Percentiles rank a stretch among this genome's conserved stretches.
phyloP scores from a whole-genome alignment of 2,329 filamentous ascomycete genomes.

The Colletotrichum magnum region DNA sequence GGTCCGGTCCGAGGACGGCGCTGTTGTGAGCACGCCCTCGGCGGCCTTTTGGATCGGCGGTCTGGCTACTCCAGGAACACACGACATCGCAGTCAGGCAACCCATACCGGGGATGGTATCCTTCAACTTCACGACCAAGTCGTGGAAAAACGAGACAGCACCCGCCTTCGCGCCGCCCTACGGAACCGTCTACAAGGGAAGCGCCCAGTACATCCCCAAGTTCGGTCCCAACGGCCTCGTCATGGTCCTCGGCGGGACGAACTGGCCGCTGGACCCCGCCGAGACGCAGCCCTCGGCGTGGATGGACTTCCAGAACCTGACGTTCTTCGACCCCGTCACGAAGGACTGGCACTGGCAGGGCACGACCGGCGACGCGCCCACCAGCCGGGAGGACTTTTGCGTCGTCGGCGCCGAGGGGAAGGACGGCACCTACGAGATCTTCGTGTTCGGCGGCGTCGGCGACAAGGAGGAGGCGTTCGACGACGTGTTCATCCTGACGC shows the following conservation, averaged over 20 bases:
- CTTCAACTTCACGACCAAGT: conserved; percentile 23
- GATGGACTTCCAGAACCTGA: conserved; percentile 24
- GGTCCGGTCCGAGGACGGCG: neutral
- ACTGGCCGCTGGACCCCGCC: no score
- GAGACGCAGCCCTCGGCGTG: neutral
- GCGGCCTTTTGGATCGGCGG: neutral
- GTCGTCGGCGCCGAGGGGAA: conserved; percentile 10
- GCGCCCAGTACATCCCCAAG: neutral
- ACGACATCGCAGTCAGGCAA: neutral
- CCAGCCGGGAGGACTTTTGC: conserved; percentile 6
- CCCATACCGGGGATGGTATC: neutral
- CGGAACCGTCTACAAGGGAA: neutral
- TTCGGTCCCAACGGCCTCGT: neutral
- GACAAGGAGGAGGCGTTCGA: neutral
- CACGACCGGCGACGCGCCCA: conserved; percentile 22
- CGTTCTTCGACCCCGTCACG: conserved; percentile 33
- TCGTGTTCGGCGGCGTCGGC: neutral
- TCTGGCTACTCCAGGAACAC: neutral
- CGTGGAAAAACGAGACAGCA: conserved; percentile 10
- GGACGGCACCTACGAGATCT: conserved; percentile 33
- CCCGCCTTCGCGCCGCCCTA: neutral
- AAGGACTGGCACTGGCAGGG: conserved; percentile 29
- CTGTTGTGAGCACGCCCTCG: neutral
- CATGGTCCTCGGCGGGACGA: neutral
- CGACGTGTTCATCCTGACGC: neutral